Conservation (phyloP, 2,329 filamentous ascomycete species). For the Apiospora hydei region DNA sequence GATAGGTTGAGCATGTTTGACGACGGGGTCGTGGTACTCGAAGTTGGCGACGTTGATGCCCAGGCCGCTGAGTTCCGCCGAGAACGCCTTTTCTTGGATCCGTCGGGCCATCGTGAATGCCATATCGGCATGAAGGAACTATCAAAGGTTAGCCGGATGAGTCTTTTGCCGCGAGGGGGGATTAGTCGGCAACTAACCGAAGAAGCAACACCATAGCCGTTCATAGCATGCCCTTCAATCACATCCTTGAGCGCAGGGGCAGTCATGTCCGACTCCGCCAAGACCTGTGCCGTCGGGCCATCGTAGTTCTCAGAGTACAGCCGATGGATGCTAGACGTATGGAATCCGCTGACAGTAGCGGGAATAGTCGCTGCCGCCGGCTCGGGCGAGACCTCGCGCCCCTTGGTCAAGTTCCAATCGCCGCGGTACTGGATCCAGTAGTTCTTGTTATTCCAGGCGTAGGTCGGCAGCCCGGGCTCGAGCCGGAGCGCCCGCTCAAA, state of each 20-base stretch:
- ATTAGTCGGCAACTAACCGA: neutral
- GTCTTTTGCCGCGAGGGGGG: too few species aligned
- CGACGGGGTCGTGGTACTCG: conserved; percentile 36
- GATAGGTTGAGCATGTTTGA: conserved; percentile 40
- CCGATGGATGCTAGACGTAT: neutral
- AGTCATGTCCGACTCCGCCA: neutral
- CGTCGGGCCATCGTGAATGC: conserved; percentile 69
- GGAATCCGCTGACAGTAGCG: neutral
- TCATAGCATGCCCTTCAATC: conserved; percentile 48
- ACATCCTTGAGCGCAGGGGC: neutral
- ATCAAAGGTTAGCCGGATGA: neutral
- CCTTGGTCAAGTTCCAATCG: conserved; percentile 75
- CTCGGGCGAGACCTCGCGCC: neutral
- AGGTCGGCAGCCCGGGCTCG: conserved; percentile 67
- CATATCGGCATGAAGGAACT: conserved; percentile 67
- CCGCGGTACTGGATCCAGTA: conserved; percentile 72
- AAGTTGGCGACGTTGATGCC: conserved; percentile 48
- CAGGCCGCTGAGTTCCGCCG: conserved; percentile 46
- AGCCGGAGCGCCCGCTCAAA: conserved; percentile 52
- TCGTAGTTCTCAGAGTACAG: neutral
- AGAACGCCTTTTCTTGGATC: conserved; percentile 58
- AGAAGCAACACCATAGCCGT: conserved; percentile 50
- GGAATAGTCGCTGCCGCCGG: neutral
- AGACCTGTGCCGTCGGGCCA: conserved; percentile 37
- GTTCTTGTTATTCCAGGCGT: conserved; percentile 76